phyloP scores from a whole-genome alignment of 2,329 filamentous ascomycete species.

The Ascochyta rabiei region DNA sequence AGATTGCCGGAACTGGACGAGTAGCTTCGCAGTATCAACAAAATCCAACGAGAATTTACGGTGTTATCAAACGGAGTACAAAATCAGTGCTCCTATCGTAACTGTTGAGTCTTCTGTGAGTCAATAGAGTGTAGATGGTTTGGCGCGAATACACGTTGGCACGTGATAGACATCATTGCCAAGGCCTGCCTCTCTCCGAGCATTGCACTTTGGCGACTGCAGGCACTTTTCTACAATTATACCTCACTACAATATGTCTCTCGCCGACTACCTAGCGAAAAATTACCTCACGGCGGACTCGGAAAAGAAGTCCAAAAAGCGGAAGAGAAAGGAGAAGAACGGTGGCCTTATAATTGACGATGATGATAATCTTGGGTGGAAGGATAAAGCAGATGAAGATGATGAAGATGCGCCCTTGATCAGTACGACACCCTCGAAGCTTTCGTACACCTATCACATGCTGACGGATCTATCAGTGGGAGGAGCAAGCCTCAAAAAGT shows the following conservation, averaged over 20 bases:
- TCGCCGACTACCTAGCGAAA: conserved; percentile 86
- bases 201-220: conserved; percentile 5
- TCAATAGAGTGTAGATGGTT: background rate
- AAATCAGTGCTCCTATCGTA: background rate
- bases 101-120: background rate
- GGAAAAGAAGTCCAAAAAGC: conserved; percentile 59
- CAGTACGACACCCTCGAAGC: conserved; percentile 28
- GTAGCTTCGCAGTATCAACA: background rate
- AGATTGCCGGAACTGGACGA: background rate
- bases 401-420: conserved; percentile 60
- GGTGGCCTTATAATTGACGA: conserved; percentile 56
- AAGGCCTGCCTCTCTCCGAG: conserved; percentile 2
- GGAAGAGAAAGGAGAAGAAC: conserved; percentile 54
- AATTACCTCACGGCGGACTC: conserved; percentile 81
- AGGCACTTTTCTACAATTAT: conserved; percentile 8
- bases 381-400: conserved; percentile 57
- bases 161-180: conserved; percentile 30
- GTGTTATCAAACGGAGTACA: background rate
- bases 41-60: background rate
- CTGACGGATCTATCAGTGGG: conserved; percentile 42
- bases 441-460: background rate
- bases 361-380: conserved; percentile 62
- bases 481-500: conserved; percentile 39
- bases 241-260: conserved; percentile 56
- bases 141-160: conserved; percentile 24